Percentiles rank a stretch among this genome's conserved stretches.
phyloP scores from a whole-genome alignment of 139 green algal genomes.

The Coelastrella sp. region DNA sequence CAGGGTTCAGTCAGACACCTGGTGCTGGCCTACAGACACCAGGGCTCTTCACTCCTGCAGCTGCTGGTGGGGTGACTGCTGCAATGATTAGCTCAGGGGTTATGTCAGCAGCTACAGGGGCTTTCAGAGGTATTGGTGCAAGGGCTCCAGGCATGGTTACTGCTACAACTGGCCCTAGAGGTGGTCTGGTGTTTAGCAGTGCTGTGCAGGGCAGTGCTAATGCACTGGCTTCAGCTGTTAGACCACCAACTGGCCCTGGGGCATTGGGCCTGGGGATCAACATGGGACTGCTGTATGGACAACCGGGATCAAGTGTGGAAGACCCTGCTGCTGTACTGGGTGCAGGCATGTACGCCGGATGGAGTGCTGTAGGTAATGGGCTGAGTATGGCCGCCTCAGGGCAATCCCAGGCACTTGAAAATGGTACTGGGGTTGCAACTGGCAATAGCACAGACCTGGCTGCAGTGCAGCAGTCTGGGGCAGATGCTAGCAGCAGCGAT shows the following conservation, averaged over 20 bases:
- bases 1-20: background rate
- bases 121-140: background rate
- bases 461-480: too few relatives aligned
- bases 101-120: constrained; percentile 2
- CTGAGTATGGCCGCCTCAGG: too few relatives aligned
- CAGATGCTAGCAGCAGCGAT: background rate
- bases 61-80: background rate
- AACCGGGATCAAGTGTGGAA: too few relatives aligned
- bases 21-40: background rate
- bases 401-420: too few relatives aligned
- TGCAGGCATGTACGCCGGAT: too few relatives aligned
- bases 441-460: background rate
- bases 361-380: too few relatives aligned
- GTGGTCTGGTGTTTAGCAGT: background rate
- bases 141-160: background rate
- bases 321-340: constrained; percentile 4
- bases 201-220: background rate
- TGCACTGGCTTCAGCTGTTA: background rate
- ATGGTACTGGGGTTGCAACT: too few relatives aligned
- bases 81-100: too few relatives aligned
- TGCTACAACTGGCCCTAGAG: background rate
- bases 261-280: background rate
- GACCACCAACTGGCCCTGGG: background rate
- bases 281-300: too few relatives aligned
- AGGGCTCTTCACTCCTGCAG: constrained; percentile 12